Base-by-base conservation (phyloP, 2,329 filamentous ascomycete genomes). In the Diaporthe ampelina region DNA sequence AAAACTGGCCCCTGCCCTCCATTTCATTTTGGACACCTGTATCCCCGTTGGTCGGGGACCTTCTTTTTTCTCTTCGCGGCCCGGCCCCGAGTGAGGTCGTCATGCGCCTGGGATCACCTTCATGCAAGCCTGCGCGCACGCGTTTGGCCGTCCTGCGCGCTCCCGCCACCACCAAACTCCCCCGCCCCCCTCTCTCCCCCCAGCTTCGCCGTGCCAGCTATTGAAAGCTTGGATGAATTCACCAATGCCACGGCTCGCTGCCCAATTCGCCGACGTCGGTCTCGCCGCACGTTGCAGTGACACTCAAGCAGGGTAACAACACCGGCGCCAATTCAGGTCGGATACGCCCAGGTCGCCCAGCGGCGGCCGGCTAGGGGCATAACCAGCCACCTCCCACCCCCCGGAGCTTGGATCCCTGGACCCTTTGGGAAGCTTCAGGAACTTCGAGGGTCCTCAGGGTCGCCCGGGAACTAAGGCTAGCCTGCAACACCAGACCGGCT, bases 401-500 rank as follows among this genome's bases (percentile, higher is more conserved):
- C 70, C 48, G 35, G 32, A 63, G 57, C 57, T 63, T 65, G 45
- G 35, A 56, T 72, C 32, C 24, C 48, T 40, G 57, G 70, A 45
- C 17, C 43, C 26, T 32, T 43, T 19, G 15, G 69, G 48, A n/a
- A 50, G 7, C 13, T 24, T 37, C 21, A 52, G 4, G 24, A 59
- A 26, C 48, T 54, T 35, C n/a, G 7, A 59, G 56, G 69, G 43
- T 58, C 43, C 48, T 52, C 43, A 71, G 69, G 69, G 56, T 61
- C 56, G 29, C 24, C 43, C 69, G 69, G 68, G 69, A 71, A 29
- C 57, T 71, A 61, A 52, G 35, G 21, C 35, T 71, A 71, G 69
- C 56, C 57, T 71, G 40, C 56, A 50, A 40, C 56, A 59, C 19
- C 43, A 21, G 43, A 40, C 26, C 29, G 26, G 56, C 56, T 52